Evolutionary conservation across 2,329 filamentous ascomycete genomes (phyloP), one percentile per base, ranked within the genome.

Genomic region (Talaromyces sp.): DNA sequence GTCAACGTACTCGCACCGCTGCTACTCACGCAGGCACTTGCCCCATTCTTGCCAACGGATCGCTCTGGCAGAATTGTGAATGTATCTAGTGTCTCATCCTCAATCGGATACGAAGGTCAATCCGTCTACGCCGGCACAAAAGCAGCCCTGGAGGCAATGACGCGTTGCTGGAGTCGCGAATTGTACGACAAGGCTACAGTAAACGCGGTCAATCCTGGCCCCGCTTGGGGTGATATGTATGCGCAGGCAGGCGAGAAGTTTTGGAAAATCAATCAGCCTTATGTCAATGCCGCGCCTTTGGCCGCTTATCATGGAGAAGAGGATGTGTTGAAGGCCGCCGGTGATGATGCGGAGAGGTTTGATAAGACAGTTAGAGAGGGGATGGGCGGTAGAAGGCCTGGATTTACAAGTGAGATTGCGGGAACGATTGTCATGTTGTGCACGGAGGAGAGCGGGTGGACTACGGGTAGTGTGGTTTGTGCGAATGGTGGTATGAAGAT

Each of bases 1-100:
- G 84, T 95, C 78, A 96, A 96, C 73, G 92, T 96, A 25, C 85
- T 92, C 8, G 92, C 90, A 0, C 92, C 92, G 1, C 79, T 96
- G 22, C 84, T 96, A 2, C 82, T 96, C 11, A 86, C 91, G 31
- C 89, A 96, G 77, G 90, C 90, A 5, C 86, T 87, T 0, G 79
- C 87, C 35, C 89, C 87, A 0, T 88, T 89, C 77, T 84, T 96
- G 3, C 92, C 86, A 1, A 79, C 76, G 62, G 90, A 91, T 78
- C 88, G 88, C 68, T 87, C 82, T 22, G 88, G 87, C 2, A 82
- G 88, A 31, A 85, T 90, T 67, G 81, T 90, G 47, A 90, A 87
- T 69, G 73, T 89, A 50, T 86, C 82, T 52, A 86, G 82, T 27
- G 85, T 90, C 17, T 85, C 83, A 39, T 81, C 85, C 8, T 82